Base-by-base conservation (phyloP, 1,139 yeast species). In the Zygosaccharomyces sapae region DNA sequence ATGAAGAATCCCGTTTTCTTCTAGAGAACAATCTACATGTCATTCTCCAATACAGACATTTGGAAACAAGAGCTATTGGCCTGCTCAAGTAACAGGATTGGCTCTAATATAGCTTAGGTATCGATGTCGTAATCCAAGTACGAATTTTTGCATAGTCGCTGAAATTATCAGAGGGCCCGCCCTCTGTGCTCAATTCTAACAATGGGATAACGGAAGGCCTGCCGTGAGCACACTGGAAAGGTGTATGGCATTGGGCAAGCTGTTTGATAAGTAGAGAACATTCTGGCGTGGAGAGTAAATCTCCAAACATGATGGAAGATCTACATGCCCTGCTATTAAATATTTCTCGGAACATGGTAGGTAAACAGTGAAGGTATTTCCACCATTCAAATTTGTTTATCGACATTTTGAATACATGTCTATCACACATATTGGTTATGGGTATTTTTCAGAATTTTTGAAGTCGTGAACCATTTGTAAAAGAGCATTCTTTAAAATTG, bases 201-300 rank as follows among this genome's bases (percentile, higher is more conserved):
- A 84, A 47, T 0, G 94, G 90, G 0, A 80, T 75, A 10, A 84
- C 66, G 0, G 90, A 77, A 0, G 95, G 95, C 45, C 96, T 65
- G 0, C 96, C 96, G 64, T 88, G 96, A 0, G 96, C 96, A 70
- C 96, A 88, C 48, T 77, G 81, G 54, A 86, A 84, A 0, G 96
- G 95, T 12, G 74, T 64, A 13, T 66, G 58, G 58, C 95, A 86
- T 2, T 49, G 36, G 0, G 70, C 56, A 22, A 87, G 68, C 1
- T 66, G 53, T 0, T 47, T 40, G 0, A 86, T 56, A 40, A 86
- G 56, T 0, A 57, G 41, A 2, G 57, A 49, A 69, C 88, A 83
- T 46, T 80, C 76, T 0, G 50, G 52, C 1, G 41, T 46, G 0
- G 70, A 57, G 34, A 88, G 61, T 1, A 48, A 44, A 40, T 80